Percentiles rank a stretch among this genome's conserved stretches.
These are phyloP conservation scores for Medicago lupulina DNA, from an alignment of 306 rosid species.

Conservation along the genomic window DNA sequence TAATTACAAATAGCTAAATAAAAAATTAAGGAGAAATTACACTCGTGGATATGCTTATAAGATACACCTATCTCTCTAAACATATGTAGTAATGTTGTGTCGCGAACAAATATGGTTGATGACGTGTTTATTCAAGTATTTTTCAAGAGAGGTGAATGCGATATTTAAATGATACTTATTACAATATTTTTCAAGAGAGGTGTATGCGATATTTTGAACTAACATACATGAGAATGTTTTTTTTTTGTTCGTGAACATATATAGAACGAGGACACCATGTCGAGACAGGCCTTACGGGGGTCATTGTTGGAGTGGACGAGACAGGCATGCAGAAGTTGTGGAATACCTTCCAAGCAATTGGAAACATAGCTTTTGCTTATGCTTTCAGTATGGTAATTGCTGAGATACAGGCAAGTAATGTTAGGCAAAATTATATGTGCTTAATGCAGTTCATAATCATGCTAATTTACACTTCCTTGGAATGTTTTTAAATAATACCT, in stretches of 20 bases:
- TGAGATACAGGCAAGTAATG: slow-evolving; percentile 53
- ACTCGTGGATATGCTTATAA: too few relatives aligned
- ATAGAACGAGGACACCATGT: slow-evolving; percentile 33
- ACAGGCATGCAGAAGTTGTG: slow-evolving; percentile 42
- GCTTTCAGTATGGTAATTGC: slow-evolving; percentile 35
- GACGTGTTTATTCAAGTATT: too few relatives aligned
- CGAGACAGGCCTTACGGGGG: slow-evolving; percentile 42
- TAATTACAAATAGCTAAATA: neutral
- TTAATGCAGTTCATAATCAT: neutral
- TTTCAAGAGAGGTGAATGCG: too few relatives aligned
- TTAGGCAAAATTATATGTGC: neutral
- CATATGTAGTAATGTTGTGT: too few relatives aligned
- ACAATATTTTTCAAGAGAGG: too few relatives aligned
- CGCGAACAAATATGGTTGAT: too few relatives aligned
- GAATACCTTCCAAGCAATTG: slow-evolving; percentile 49
- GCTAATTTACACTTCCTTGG: neutral
- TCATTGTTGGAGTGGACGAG: slow-evolving; percentile 43
- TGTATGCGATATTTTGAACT: too few relatives aligned
- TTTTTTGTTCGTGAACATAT: slow-evolving; percentile 6
- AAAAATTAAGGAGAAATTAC: too few relatives aligned
- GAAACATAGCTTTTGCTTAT: slow-evolving; percentile 59
- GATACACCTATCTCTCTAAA: too few relatives aligned
- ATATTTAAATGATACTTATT: too few relatives aligned
- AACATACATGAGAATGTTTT: neutral
- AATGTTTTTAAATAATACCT: neutral